Base-by-base conservation (phyloP, 2,329 filamentous ascomycete species). In the Clonostachys chloroleuca region DNA sequence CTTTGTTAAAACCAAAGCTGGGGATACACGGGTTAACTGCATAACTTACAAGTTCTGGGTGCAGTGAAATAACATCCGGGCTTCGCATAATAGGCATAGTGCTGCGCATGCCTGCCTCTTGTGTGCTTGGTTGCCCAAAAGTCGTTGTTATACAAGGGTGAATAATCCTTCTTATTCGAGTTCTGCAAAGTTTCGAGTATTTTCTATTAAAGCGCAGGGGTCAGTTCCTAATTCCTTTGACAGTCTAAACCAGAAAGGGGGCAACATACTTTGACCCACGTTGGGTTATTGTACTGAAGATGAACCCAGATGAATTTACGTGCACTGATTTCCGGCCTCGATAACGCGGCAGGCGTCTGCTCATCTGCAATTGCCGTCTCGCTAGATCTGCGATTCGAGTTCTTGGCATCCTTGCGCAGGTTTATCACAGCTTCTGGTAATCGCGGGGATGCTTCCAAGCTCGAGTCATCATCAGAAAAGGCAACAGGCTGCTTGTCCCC, bases 271-370 rank as follows among this genome's bases (percentile, higher is more conserved):
- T 77, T 78, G 3, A 81, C 78, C 78, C 78, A 82, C 0, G 73
- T 68, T 0, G 78, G 76, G 45, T 81, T 81, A 9, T 77, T 81
- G 30, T 73, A 81, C 0, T 78, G 75, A 16, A 79, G 52, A 58
- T 82, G 78, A 42, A 81, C 70, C 78, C 79, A 82, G 54, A 76
- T 72, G 52, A 81, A 81, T 56, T 74, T 79, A 20, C 74, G 68
- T 3, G 58, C 53, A 35, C 60, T 56, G 4, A 60, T 55, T 37
- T 64, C 56, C 2, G 66, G 66, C 47, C 59, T 65, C 10, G 54
- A 47, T 53, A 69, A 63, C 33, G 61, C 57, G 35, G 57, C 50
- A 0, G 59, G 56, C 9, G 56, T 51, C 14, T 63, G 59, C 14
- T 63, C 60, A 12, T 65, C 62, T 2, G 59, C 54, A 10, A 65